Percentiles rank a stretch among this genome's conserved stretches.
Conservation (phyloP, 2,329 filamentous ascomycete species). For the Sarocladium brachiariae region DNA sequence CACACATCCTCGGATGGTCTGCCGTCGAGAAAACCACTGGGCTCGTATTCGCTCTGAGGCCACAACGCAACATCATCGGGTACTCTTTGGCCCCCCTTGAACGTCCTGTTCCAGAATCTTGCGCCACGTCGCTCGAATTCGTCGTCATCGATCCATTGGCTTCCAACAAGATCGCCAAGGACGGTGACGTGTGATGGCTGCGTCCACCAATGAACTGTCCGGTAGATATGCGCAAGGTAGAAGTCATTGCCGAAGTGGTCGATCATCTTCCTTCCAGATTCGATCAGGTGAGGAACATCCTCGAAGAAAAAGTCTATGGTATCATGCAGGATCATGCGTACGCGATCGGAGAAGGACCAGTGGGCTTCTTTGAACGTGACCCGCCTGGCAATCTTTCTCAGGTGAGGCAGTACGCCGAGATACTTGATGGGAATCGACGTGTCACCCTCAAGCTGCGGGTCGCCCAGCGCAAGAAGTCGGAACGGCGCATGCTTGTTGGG, state of each 20-base stretch:
- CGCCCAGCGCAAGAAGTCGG: constrained; percentile 77
- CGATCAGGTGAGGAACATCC: constrained; percentile 61
- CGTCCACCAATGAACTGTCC: constrained; percentile 76
- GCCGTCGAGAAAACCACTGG: constrained; percentile 42
- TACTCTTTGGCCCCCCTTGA: constrained; percentile 61
- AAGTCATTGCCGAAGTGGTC: constrained; percentile 92
- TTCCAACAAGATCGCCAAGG: constrained; percentile 84
- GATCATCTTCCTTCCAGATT: constrained; percentile 67
- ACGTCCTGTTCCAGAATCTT: constrained; percentile 76
- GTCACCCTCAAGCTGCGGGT: constrained; percentile 91
- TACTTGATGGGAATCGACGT: constrained; percentile 64
- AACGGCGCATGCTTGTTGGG: constrained; percentile 58
- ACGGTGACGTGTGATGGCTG: constrained; percentile 81
- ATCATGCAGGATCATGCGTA: constrained; percentile 50
- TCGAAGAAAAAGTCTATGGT: constrained; percentile 54
- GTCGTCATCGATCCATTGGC: constrained; percentile 83
- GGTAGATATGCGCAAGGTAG: constrained; percentile 90
- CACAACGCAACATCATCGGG: constrained; percentile 45
- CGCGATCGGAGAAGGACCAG: constrained; percentile 41
- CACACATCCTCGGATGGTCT: constrained; percentile 47
- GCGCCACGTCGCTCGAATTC: constrained; percentile 71
- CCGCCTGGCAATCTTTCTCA: constrained; percentile 39
- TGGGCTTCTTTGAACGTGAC: constrained; percentile 39
- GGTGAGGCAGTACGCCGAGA: constrained; percentile 47
- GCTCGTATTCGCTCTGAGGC: constrained; percentile 41